Evolutionary conservation across 805 yeast genomes (phyloP).

Genomic region (Starmerella etchellsii): DNA sequence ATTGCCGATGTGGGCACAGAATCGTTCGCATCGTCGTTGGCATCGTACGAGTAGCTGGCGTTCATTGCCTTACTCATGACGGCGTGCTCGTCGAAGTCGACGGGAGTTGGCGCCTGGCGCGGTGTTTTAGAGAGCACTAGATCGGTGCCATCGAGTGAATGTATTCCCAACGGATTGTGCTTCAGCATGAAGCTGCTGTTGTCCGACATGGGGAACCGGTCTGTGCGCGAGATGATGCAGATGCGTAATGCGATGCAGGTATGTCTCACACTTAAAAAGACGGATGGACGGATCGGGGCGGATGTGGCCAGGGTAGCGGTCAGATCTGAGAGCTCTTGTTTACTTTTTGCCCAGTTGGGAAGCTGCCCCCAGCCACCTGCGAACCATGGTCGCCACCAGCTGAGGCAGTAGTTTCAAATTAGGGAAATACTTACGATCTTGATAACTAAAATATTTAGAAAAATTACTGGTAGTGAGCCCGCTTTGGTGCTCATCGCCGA

Average conservation of each 20-base stretch:
- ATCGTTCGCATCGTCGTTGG: slow-evolving; percentile 1
- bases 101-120: slow-evolving; percentile 3
- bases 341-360: neutral
- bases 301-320: no score
- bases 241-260: neutral
- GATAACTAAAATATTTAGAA: no score
- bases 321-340: neutral
- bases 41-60: slow-evolving; percentile 8
- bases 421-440: no score
- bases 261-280: neutral
- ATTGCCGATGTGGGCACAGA: slow-evolving; percentile 9
- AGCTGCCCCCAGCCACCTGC: no score
- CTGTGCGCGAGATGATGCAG: no score
- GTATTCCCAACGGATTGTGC: slow-evolving; percentile 27
- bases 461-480: no score
- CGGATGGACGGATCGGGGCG: no score
- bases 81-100: neutral
- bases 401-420: no score
- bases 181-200: slow-evolving; percentile 16
- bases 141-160: slow-evolving; percentile 26
- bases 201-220: neutral
- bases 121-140: slow-evolving; percentile 18
- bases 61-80: neutral
- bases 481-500: no score
- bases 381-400: no score